Base-by-base conservation (phyloP, 352 stramenopile genomes). In the Pythium periplocum region DNA sequence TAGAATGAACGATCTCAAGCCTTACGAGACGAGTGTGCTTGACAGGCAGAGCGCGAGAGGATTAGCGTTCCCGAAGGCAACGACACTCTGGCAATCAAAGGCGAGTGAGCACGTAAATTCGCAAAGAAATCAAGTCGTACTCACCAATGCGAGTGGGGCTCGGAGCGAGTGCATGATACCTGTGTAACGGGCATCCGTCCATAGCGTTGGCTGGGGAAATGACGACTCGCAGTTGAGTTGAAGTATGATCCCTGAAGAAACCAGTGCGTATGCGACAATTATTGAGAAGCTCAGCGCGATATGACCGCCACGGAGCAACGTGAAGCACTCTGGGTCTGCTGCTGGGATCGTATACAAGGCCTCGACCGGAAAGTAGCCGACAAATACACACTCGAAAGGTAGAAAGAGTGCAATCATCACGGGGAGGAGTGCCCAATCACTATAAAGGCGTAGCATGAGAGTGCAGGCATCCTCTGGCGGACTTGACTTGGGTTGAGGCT, bases 191-290 rank as follows among this genome's bases (percentile, higher is more conserved):
- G 77, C 53, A 64, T 87, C 70, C 4, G 70, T 86, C 78, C 78
- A 90, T 33, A 87, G 32, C 9, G 70, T 78, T 45, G 78, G 75
- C 3, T 70, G 26, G 1, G 78, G 78, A 9, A 51, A 32, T 1
- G 78, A 84, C 4, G 65, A 56, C 48, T 90, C 75, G 46, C 71
- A 86, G 37, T 84, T 86, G 33, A 87, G 62, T 45, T 90, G 79
- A 9, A 90, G 69, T 2, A 53, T 53, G 10, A 87, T 57, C 4
- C 55, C 54, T 40, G 55, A 70, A 31, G 52, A 69, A 7, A 66
- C 35, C 3, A 72, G 48, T 45, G 57, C 77, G 45, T 74, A 86
- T 0, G 62, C 17, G 26, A 71, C 26, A 6, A 74, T 39, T 11
- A 52, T 53, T 1, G 55, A 43, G 30, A 64, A 64, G 1, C 71